Base-by-base conservation (phyloP, 2,329 filamentous ascomycete genomes). In the Clarireedia sp. region DNA sequence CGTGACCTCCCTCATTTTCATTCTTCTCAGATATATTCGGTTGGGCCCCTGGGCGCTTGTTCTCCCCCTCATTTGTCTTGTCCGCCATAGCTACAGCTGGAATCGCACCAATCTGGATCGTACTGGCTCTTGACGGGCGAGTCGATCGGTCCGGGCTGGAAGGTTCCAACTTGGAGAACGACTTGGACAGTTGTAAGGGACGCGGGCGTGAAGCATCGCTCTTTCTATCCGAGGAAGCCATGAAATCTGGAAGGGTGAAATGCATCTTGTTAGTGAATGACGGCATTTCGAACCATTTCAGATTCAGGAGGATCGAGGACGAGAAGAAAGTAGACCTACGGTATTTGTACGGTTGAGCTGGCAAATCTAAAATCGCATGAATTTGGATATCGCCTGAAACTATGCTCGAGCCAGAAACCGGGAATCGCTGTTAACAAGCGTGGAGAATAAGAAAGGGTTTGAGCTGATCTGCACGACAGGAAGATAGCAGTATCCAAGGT, bases 1-100 rank as follows among this genome's bases (percentile, higher is more conserved):
- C 59, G 37, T 68, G 67, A 14, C 62, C 65, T 41, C 62, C 62
- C 12, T 63, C 65, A 48, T 70, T 70, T 24, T 71, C 68, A 26
- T 64, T 63, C 60, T 73, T 74, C 57, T 78, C 75, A 54, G 77
- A 68, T 52, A 45, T 56, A 57, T 67, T 65, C 14, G 59, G 46
- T 54, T 60, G 55, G 36, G 45, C 57, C 33, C 24, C 65, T 51
- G 49, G 66, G 59, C 52, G 63, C 44, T 29, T 57, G 49, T 53
- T 60, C 33, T 55, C 57, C 29, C 53, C 50, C 19, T 55, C 33
- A 43, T 26, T 56, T 4, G 38, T 40, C 45, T 60, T 61, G 48
- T 65, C 55, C 36, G 59, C 45, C 47, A 59, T 62, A 6, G 43
- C 38, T 19, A 41, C 52, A 12, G 58, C 56, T 48, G 62, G 45